These are phyloP conservation scores for Penicillium daleae DNA, from an alignment of 495 filamentous ascomycete species.

Conservation along the genomic window DNA sequence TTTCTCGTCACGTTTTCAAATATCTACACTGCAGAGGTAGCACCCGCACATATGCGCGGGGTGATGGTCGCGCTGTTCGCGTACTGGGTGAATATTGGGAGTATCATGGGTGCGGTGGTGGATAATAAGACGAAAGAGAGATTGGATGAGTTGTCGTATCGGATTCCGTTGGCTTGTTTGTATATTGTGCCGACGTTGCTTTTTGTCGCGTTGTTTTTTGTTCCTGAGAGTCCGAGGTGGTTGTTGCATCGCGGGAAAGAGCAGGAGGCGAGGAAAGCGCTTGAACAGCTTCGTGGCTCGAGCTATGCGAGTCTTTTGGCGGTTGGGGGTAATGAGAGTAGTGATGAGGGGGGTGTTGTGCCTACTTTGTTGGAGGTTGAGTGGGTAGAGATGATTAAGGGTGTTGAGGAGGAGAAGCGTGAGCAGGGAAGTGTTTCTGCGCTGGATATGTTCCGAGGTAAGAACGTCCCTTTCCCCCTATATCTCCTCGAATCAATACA, in stretches of 20 bases:
- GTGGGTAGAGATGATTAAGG: constrained; percentile 24
- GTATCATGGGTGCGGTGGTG: constrained; percentile 16
- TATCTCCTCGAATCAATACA: not conserved
- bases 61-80: constrained; percentile 23
- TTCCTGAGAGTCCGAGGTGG: constrained; percentile 23
- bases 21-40: constrained; percentile 20
- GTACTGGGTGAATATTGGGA: constrained; percentile 25
- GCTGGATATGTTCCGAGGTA: constrained; percentile 24
- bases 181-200: constrained; percentile 19
- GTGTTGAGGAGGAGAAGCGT: constrained; percentile 24
- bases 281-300: constrained; percentile 15
- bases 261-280: constrained; percentile 14
- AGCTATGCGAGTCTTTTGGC: constrained; percentile 9
- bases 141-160: constrained; percentile 19
- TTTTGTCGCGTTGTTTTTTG: constrained; percentile 21
- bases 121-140: constrained; percentile 21
- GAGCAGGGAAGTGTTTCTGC: constrained; percentile 17
- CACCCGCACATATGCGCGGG: constrained; percentile 20
- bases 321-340: constrained; percentile 2
- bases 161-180: constrained; percentile 20
- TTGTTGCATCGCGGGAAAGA: constrained; percentile 18
- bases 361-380: constrained; percentile 20
- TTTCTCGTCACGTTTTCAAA: constrained; percentile 23
- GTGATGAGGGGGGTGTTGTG: not conserved
- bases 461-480: not conserved